Conservation (phyloP, 2,329 filamentous ascomycete species). For the Emergomyces orientalis region DNA sequence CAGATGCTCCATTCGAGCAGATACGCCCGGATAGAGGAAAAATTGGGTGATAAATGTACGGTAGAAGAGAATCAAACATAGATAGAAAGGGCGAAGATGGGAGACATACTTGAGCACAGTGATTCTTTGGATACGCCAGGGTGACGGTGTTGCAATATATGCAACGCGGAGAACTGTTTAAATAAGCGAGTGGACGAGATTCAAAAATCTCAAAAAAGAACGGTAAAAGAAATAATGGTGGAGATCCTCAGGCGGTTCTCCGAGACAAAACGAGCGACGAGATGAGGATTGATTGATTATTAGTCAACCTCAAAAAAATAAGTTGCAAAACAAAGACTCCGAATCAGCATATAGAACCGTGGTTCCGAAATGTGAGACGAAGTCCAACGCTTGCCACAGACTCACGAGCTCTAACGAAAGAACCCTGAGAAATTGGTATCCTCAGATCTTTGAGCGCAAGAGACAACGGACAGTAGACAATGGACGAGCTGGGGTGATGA, state of each 20-base stretch:
- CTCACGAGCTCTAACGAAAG: slow-evolving; percentile 15
- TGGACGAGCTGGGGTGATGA: neutral
- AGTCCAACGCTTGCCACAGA: slow-evolving; percentile 1
- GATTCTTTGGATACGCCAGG: slow-evolving; percentile 41
- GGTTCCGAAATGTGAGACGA: slow-evolving; percentile 20
- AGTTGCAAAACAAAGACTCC: slow-evolving; percentile 23
- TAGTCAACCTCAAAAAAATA: slow-evolving; percentile 26
- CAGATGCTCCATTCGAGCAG: slow-evolving; percentile 12
- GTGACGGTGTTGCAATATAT: slow-evolving; percentile 40
- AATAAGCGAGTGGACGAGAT: slow-evolving; percentile 41
- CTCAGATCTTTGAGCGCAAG: slow-evolving; percentile 2
- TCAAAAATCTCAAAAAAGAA: slow-evolving; percentile 28
- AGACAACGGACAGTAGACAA: neutral
- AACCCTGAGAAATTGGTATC: slow-evolving; percentile 14
- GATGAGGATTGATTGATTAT: slow-evolving; percentile 21
- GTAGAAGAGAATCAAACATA: slow-evolving; percentile 19
- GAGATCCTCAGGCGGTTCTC: slow-evolving; percentile 26
- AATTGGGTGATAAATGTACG: neutral
- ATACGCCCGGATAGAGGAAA: neutral
- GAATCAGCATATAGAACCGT: slow-evolving; percentile 28
- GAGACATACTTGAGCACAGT: slow-evolving; percentile 37
- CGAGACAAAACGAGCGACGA: slow-evolving; percentile 39
- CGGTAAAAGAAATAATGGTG: slow-evolving; percentile 24
- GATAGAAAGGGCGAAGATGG: slow-evolving; percentile 10
- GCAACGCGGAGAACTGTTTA: slow-evolving; percentile 34